Evolutionary conservation across 441 rosid genomes (phyloP), one percentile per base, ranked within the genome.

Genomic region (Adansonia madagascariensis): DNA sequence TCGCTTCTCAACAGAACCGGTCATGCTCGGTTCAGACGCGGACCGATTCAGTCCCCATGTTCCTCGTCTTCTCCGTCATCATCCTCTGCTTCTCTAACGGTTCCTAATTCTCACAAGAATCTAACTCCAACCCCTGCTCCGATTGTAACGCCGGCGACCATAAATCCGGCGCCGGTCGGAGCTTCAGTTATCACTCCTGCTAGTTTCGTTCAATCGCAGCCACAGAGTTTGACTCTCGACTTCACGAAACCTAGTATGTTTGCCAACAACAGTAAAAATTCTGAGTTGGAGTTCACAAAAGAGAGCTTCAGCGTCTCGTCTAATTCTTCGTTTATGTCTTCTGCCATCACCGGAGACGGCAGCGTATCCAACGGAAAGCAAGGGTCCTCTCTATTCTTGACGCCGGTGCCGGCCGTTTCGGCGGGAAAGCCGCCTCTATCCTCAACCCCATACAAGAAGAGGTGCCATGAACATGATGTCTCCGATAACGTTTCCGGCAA

Each of bases 21-120:
- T 27, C 99, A 87, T 73, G 99, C 99, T 47, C 91, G 99, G 11
- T 95, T 95, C 81, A 77, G 97, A 50, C 99, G 98, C 2, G 98
- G 87, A 0, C 99, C 99, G 59, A 73, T 84, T 73, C 90, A 79
- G 3, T 80, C 88, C 2, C 41, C 83, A 8, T 53, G 80, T 9
- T 71, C 88, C 3, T 70, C 83, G 1, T 73, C 89, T 0, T 63
- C 82, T 0, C 39, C 88, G 18, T 22, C 85, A 3, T 61, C 84
- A 2, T 61, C 85, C 0, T 71, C 78, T 3, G 70, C 77, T 0
- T 67, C 78, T 39, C 80, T 27, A 22, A 72, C 80, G 12, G 47
- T 57, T 64, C 69, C 82, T 74, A 46, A 46, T 73, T 24, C 80
- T 31, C 83, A 49, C 8, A 74, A 76, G 35, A 41, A 62, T 27